Percentiles rank a stretch among this genome's conserved stretches.
phyloP scores from a whole-genome alignment of 805 yeast species.

The Priceomyces melissophilus region DNA sequence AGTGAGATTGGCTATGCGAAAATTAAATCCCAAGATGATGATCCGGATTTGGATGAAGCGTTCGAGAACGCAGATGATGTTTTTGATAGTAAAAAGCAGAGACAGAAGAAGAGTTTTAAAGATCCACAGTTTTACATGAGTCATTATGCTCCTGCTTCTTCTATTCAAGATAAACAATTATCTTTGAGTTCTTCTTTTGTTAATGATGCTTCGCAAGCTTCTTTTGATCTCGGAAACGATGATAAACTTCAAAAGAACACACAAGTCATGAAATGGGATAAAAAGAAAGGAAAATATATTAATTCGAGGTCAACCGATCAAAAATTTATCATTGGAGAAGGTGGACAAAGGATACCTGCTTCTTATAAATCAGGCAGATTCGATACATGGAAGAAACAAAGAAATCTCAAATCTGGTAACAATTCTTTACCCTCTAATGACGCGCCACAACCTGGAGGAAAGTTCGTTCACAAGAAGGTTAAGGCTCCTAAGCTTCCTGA shows the following conservation, averaged over 20 bases:
- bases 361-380: conserved; percentile 85
- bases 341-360: conserved; percentile 91
- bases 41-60: conserved; percentile 44
- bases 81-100: conserved; percentile 24
- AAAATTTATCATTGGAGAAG: conserved; percentile 90
- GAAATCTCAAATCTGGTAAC: conserved; percentile 59
- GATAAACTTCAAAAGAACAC: conserved; percentile 69
- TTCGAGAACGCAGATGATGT: conserved; percentile 53
- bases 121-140: conserved; percentile 82
- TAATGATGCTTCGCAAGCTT: conserved; percentile 78
- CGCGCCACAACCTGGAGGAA: conserved; percentile 28
- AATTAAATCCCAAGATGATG: conserved; percentile 36
- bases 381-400: conserved; percentile 84
- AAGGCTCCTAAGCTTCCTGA: conserved; percentile 92
- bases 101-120: conserved; percentile 51
- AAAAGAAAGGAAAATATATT: conserved; percentile 84
- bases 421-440: conserved; percentile 37
- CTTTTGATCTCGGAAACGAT: conserved; percentile 78
- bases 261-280: conserved; percentile 88
- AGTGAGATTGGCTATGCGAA: conserved; percentile 47
- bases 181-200: conserved; percentile 61
- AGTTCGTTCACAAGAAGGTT: conserved; percentile 68
- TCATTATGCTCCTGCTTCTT: conserved; percentile 81
- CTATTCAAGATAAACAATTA: conserved; percentile 78
- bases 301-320: conserved; percentile 75